phyloP scores from a whole-genome alignment of 495 filamentous ascomycete genomes.

The Talaromyces borbonicus region DNA sequence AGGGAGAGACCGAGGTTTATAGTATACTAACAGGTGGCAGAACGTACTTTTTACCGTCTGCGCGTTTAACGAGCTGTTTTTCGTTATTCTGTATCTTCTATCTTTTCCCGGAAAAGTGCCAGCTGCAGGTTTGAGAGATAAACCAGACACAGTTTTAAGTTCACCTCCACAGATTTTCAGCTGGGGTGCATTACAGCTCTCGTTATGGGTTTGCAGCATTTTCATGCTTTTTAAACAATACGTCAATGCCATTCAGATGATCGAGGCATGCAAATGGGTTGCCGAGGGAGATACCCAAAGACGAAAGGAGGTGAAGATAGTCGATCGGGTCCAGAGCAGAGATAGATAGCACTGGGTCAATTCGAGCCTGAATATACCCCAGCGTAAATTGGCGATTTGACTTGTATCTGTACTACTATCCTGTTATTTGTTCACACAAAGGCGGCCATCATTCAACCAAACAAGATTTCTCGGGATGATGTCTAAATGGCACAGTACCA shows the following conservation, averaged over 20 bases:
- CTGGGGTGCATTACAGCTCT: constrained; percentile 61
- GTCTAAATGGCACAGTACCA: too few species aligned
- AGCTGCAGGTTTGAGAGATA: constrained; percentile 53
- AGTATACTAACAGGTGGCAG: constrained; percentile 26
- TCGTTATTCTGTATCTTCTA: constrained; percentile 79
- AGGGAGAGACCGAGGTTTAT: background rate
- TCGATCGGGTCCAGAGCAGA: background rate
- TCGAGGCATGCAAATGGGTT: constrained; percentile 73
- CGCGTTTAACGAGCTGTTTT: constrained; percentile 72
- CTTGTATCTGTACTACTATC: too few species aligned
- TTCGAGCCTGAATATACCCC: too few species aligned
- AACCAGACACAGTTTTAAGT: constrained; percentile 28
- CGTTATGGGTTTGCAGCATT: constrained; percentile 55
- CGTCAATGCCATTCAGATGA: constrained; percentile 72
- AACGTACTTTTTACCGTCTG: constrained; percentile 72
- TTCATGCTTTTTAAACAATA: constrained; percentile 72
- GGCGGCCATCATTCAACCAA: too few species aligned
- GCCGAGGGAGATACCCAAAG: constrained; percentile 60
- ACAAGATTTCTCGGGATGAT: too few species aligned
- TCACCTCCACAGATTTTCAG: constrained; percentile 48
- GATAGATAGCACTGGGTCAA: too few species aligned
- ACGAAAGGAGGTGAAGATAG: constrained; percentile 1
- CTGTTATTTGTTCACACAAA: too few species aligned
- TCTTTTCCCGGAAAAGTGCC: constrained; percentile 68
- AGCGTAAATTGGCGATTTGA: too few species aligned